Base-by-base conservation (phyloP, 257 asterid species). In the Ophiorrhiza pumila region DNA sequence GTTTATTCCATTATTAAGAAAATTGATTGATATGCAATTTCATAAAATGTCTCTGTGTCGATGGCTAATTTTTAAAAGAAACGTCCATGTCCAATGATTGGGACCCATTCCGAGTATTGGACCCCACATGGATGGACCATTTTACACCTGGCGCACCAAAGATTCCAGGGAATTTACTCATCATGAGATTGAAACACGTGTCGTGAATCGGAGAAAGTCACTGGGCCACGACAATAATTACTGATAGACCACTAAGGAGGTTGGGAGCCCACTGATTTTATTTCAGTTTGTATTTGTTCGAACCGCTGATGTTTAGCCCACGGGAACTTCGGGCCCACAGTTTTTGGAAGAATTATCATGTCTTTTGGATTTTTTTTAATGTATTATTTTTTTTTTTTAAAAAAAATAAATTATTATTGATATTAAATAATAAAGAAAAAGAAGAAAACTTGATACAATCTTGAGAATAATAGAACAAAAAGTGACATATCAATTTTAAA, bases 21-120 rank as follows among this genome's bases (percentile, higher is more conserved):
- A 73, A 71, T 80, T 82, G 72, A 83, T 89, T 79, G 87, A 73
- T 72, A 72, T 49, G 42, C 63, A 14, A 72, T 77, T 65, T 80
- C 80, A 12, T 29, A 65, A 82, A 67, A 73, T 68, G 91, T 89
- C 89, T 85, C 82, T 82, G n/a, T 83, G 83, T 86, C 87, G 83
- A 79, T 82, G 84, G 81, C 34, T 79, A 74, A 60, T 85, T 72
- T 72, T 85, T 78, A 62, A 81, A 80, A 50, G 74, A 57, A 22
- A 82, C 77, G 88, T 91, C 89, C 56, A 77, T 69, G 72, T 82
- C 84, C 78, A 74, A 82, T 80, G 80, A 87, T 80, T 78, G 89
- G 83, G 90, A 63, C 84, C 92, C 82, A 79, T 27, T 52, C 25
- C 65, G 0, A 43, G 46, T 15, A 12, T 15, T 69, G 77, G 81